These are phyloP conservation scores for Firmiana major DNA, from an alignment of 345 rosid genomes.

Conservation along the genomic window DNA sequence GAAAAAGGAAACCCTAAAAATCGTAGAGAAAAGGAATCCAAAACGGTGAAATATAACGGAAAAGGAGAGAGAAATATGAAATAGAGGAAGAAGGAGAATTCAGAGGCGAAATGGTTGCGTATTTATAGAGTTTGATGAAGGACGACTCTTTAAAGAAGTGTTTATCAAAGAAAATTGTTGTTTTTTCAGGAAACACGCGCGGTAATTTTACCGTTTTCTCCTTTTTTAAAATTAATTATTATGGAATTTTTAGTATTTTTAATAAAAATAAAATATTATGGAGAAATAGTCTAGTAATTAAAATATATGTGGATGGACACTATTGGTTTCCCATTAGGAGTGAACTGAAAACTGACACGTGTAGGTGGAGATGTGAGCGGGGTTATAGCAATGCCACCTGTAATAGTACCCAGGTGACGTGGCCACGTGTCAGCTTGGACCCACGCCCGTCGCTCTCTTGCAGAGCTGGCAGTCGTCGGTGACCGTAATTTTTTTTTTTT, in stretches of 20 bases:
- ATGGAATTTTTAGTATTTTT: neutral
- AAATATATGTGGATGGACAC: neutral
- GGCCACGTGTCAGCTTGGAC: conserved; percentile 40
- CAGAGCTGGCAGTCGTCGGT: conserved; percentile 20
- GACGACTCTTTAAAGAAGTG: conserved; percentile 41
- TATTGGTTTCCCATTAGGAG: neutral
- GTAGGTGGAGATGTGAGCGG: conserved; percentile 13
- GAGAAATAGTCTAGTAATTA: neutral
- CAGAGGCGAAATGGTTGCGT: conserved; percentile 22
- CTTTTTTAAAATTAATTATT: neutral
- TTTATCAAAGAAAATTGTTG: conserved; percentile 45
- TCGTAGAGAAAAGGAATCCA: no score
- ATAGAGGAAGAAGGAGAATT: neutral
- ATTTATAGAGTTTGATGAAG: conserved; percentile 58
- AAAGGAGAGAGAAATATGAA: conserved; percentile 15
- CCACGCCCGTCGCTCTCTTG: conserved; percentile 13
- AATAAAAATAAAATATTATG: neutral
- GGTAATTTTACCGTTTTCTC: conserved; percentile 14
- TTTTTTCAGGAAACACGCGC: conserved; percentile 26
- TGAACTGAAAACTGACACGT: conserved; percentile 26
- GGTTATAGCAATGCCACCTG: conserved; percentile 26
- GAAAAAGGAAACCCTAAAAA: conserved; percentile 23
- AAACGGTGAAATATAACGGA: conserved; percentile 6
- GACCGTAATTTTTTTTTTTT: neutral
- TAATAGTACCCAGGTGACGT: conserved; percentile 17